A percentile compares a stretch with the other conserved stretches of the same genome.
These are phyloP conservation scores for Guyanaporus albipodus DNA, from an alignment of 768 basidiomycete genomes.

Conservation along the genomic window DNA sequence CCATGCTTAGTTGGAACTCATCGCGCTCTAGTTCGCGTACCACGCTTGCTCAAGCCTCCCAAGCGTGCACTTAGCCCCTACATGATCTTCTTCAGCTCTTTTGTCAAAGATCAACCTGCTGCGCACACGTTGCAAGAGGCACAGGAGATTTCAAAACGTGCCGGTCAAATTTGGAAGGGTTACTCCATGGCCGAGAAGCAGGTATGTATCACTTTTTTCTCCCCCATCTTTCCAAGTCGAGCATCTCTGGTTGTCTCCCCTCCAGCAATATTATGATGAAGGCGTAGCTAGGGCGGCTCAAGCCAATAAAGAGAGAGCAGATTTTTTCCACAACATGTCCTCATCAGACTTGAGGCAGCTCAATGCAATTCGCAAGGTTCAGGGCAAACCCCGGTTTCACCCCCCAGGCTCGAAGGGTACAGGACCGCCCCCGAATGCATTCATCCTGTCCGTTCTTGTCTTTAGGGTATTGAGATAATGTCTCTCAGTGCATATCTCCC, in stretches of 20 bases:
- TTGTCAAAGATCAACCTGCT: constrained; percentile 2
- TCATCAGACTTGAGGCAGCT: constrained; percentile 23
- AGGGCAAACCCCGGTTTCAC: constrained; percentile 22
- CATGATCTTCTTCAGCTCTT: constrained; percentile 23
- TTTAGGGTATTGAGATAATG: background rate
- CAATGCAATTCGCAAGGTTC: constrained; percentile 30
- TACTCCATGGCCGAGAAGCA: constrained; percentile 35
- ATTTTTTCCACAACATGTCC: constrained; percentile 27
- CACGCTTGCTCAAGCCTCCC: constrained; percentile 22
- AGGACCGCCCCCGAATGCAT: constrained; percentile 24
- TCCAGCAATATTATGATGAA: constrained; percentile 30
- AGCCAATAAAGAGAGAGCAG: constrained; percentile 19
- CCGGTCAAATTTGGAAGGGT: constrained; percentile 28
- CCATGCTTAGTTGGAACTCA: constrained; percentile 1
- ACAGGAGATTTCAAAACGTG: constrained; percentile 15
- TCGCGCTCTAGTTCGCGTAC: constrained; percentile 11
- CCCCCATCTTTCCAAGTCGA: background rate
- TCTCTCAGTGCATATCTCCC: background rate
- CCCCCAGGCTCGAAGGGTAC: constrained; percentile 22
- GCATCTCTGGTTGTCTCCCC: background rate
- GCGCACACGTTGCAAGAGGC: background rate
- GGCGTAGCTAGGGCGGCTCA: constrained; percentile 12
- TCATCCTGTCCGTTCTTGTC: constrained; percentile 22
- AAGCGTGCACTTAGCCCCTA: constrained; percentile 26
- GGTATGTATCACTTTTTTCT: constrained; percentile 19